Evolutionary conservation across 2,329 filamentous ascomycete species (phyloP).

Genomic region (Arachnomyces sp.): DNA sequence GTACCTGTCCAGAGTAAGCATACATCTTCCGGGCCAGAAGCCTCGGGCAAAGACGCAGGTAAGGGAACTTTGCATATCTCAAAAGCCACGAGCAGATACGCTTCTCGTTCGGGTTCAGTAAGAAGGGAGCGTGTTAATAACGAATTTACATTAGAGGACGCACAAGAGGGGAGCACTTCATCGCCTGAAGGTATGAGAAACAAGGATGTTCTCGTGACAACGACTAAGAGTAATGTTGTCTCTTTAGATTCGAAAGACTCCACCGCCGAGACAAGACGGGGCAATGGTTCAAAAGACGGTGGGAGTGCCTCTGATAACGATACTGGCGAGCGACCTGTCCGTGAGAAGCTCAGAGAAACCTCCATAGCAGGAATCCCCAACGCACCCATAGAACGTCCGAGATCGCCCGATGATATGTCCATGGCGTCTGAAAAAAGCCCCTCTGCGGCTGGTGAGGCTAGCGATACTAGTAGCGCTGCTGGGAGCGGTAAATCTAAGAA

Average conservation of each 20-base stretch:
- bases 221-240: too few species aligned
- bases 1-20: too few species aligned
- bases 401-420: slow-evolving; percentile 9
- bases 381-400: slow-evolving; percentile 4
- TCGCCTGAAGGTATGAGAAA: slow-evolving; percentile 10
- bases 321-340: slow-evolving; percentile 48
- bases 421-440: slow-evolving; percentile 7
- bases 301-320: slow-evolving; percentile 27
- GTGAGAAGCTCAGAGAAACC: slow-evolving; percentile 56
- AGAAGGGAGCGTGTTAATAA: too few species aligned
- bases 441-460: slow-evolving; percentile 11
- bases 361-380: slow-evolving; percentile 42
- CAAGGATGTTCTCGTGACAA: too few species aligned
- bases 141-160: too few species aligned
- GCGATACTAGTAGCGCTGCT: slow-evolving; percentile 19
- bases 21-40: too few species aligned
- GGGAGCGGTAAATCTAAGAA: slow-evolving; percentile 30
- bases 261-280: slow-evolving; percentile 10
- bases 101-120: too few species aligned
- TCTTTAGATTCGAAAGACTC: slow-evolving; percentile 18
- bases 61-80: too few species aligned
- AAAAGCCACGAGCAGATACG: too few species aligned
- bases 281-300: too few species aligned
- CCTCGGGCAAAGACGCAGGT: too few species aligned
- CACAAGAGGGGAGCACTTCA: too few species aligned